Base-by-base conservation (phyloP, 2,329 filamentous ascomycete genomes). In the Neobulgaria alba region DNA sequence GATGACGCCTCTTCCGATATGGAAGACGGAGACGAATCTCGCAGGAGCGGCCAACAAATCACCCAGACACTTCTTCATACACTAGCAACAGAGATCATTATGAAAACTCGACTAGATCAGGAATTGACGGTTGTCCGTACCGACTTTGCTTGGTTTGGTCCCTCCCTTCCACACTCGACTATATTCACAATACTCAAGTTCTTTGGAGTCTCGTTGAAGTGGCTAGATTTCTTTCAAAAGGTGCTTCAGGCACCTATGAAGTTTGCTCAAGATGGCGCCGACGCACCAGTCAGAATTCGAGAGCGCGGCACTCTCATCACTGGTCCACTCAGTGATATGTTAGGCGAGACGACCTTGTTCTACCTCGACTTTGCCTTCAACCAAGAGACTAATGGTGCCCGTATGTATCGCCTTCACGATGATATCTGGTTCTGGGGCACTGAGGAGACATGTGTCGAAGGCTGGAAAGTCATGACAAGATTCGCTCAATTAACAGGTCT, bases 371-470 rank as follows among this genome's bases (percentile, higher is more conserved):
- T 77, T 51, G 68, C 74, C 0, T 68, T 83, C 41, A 82, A 81
- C 42, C 69, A 73, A 43, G 57, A 63, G 2, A 78, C 77, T 0
- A 51, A 57, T 4, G 76, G 76, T 0, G 61, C 63, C 2, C 63
- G 67, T n/a, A 58, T 82, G 9, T 78, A 78, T 55, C 72, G 79
- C 10, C 63, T 81, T 29, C 71, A 80, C 37, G 79, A 82, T 47
- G 77, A 82, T 48, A 66, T 82, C 38, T 83, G 77, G 77, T 77
- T 82, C 54, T 82, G 78, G 77, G 69, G 71, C n/a, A 63, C 73
- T 8, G 68, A 76, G 36, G 50, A 60, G 4, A 63, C 62, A 3
- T 73, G 70, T 12, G 63, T 67, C 15, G 63, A 66, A 33, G 77
- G 74, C 0, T 84, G 79, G 79, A 54, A 66, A 8, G 64, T 72